Evolutionary conservation across 345 rosid species (phyloP), one percentile per base, ranked within the genome.

Genomic region (Brassica cretica): DNA sequence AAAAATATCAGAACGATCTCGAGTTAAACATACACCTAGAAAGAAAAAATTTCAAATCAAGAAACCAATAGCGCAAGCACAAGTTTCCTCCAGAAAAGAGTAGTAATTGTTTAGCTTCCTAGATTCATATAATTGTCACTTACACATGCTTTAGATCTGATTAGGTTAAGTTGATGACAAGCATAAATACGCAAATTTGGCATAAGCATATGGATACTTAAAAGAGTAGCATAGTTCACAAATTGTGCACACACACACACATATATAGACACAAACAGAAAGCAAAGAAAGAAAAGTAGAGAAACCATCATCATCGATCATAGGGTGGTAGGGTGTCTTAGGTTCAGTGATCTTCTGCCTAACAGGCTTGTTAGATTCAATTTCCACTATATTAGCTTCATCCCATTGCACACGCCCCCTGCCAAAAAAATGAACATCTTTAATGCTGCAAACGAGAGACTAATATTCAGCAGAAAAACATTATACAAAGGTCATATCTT

Each of bases 301-400:
- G 83, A 74, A 87, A 91, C 97, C 97, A 80, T 91, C 91, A 74
- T 93, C 95, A 83, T 93, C 93, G 66, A 96, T 83, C 95, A 89
- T 93, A 15, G 90, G 97, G 81, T 96, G 98, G 81, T 90, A 93
- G 0, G 98, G 98, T 5, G 98, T 96, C 90, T 96, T 96, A 37
- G 99, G 98, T 82, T 96, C 99, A 9, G 97, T 96, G 71, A 96
- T 96, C 85, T 93, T 96, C 89, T 91, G 97, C 86, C 99, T 86
- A 8, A 87, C 89, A 2, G 99, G 99, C 80, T 96, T 96, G 81
- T 89, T 91, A 27, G 98, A 88, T 88, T 96, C 99, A 71, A 93
- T 93, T 83, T 96, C 97, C 63, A 82, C 97, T 66, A 96, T 75
- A 79, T 89, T 96, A 30, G 78, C 89, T 81, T 96, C 99, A 73